Evolutionary conservation across 2,329 filamentous ascomycete species (phyloP).

Genomic region (Botrytis deweyae): DNA sequence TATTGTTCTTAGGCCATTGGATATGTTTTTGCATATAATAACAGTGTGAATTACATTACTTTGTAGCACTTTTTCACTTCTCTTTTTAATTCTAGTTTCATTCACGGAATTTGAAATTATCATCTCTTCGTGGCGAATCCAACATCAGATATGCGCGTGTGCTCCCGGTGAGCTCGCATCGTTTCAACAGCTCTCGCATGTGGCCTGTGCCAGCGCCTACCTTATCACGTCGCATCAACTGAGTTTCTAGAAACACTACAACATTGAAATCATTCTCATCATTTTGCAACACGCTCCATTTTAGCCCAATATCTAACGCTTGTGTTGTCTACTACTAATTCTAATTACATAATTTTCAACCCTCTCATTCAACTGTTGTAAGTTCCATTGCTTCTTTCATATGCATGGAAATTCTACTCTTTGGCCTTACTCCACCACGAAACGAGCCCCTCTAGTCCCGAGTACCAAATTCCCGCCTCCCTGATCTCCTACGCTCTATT

Average conservation of each 20-base stretch:
- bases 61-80: not conserved
- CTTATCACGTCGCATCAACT: not conserved
- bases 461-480: not conserved
- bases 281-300: not conserved
- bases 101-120: not conserved
- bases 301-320: not conserved
- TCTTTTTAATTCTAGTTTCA: not conserved
- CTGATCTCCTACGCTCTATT: not conserved
- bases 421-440: not conserved
- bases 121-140: not conserved
- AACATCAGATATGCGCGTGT: not conserved
- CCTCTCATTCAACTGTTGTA: not conserved
- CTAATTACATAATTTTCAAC: not conserved
- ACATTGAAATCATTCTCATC: not conserved
- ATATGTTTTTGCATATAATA: not conserved
- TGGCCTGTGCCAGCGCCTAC: not conserved
- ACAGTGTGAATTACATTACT: not conserved
- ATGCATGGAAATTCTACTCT: not conserved
- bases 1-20: not conserved
- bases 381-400: not conserved
- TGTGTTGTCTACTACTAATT: not conserved
- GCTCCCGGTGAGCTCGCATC: not conserved
- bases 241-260: not conserved
- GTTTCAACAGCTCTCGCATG: not conserved
- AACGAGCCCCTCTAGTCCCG: not conserved